Percentiles rank a stretch among this genome's conserved stretches.
These are phyloP conservation scores for Scutellaria barbata DNA, from an alignment of 257 asterid genomes.

Conservation along the genomic window DNA sequence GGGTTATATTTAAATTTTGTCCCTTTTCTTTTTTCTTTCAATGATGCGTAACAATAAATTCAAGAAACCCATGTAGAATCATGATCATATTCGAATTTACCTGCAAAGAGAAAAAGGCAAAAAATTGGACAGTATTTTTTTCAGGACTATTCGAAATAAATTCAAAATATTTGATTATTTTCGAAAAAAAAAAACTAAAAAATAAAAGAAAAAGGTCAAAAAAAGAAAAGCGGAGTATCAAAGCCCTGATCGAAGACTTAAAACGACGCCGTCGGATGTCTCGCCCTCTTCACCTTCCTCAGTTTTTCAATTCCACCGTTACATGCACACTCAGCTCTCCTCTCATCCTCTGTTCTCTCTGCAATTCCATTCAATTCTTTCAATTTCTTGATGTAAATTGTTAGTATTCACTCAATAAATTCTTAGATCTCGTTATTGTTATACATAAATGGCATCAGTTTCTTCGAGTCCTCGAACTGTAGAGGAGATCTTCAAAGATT, in stretches of 20 bases:
- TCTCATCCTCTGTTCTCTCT: conserved; percentile 31
- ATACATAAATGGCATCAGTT: conserved; percentile 55
- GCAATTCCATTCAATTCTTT: conserved; percentile 29
- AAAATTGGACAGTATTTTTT: no score
- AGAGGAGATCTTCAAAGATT: conserved; percentile 86
- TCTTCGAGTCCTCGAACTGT: conserved; percentile 67
- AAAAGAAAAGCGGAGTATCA: not conserved
- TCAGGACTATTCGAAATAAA: no score
- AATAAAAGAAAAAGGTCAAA: not conserved
- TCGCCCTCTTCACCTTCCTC: conserved; percentile 31
- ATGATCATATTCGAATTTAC: no score
- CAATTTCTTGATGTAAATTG: conserved; percentile 42
- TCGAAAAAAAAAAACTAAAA: no score
- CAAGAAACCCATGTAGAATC: no score
- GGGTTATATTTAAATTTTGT: no score
- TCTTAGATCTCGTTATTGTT: conserved; percentile 43
- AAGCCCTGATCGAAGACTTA: not conserved
- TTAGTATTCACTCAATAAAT: conserved; percentile 24
- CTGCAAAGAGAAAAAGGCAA: no score
- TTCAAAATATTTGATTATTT: no score
- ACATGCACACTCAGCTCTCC: conserved; percentile 45
- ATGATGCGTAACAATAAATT: no score
- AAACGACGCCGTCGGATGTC: conserved; percentile 43
- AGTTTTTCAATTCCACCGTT: conserved; percentile 41
- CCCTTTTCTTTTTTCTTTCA: no score